These are phyloP conservation scores for Dendrocalamus sinicus DNA, from an alignment of 176 grass and related monocot species.

Conservation along the genomic window DNA sequence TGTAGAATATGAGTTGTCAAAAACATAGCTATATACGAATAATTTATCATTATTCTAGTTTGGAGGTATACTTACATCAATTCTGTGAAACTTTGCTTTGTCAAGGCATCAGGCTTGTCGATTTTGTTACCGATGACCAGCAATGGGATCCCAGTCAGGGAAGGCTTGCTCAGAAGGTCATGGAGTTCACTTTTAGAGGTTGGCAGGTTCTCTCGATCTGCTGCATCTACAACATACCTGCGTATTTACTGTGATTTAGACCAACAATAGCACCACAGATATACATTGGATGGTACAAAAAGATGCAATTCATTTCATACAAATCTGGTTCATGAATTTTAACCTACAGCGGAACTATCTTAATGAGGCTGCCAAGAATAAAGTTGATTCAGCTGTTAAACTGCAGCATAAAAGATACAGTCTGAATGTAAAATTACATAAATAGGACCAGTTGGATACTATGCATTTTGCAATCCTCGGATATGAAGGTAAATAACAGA, in stretches of 20 bases:
- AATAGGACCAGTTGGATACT: not conserved
- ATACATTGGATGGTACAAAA: not conserved
- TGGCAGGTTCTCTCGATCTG: constrained; percentile 78
- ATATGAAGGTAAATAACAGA: not conserved
- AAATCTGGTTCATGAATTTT: not conserved
- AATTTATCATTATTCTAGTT: not conserved
- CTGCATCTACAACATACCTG: constrained; percentile 94
- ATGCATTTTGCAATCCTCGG: not conserved
- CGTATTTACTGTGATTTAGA: not conserved
- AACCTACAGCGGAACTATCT: not conserved
- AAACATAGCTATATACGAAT: not conserved
- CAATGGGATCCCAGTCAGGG: constrained; percentile 81
- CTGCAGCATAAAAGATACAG: not conserved
- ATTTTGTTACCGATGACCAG: constrained; percentile 91
- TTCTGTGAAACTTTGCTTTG: constrained; percentile 69
- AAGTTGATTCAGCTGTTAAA: not conserved
- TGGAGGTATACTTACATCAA: constrained; percentile 62
- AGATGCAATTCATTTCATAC: not conserved
- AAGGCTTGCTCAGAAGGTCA: constrained; percentile 88
- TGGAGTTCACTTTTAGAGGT: constrained; percentile 89
- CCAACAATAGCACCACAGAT: not conserved
- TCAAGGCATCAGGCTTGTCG: constrained; percentile 82
- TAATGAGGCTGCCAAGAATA: not conserved
- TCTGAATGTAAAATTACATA: not conserved
- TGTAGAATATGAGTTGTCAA: constrained; percentile 13